These are phyloP conservation scores for Lycium barbarum DNA, from an alignment of 257 asterid species.

Conservation along the genomic window DNA sequence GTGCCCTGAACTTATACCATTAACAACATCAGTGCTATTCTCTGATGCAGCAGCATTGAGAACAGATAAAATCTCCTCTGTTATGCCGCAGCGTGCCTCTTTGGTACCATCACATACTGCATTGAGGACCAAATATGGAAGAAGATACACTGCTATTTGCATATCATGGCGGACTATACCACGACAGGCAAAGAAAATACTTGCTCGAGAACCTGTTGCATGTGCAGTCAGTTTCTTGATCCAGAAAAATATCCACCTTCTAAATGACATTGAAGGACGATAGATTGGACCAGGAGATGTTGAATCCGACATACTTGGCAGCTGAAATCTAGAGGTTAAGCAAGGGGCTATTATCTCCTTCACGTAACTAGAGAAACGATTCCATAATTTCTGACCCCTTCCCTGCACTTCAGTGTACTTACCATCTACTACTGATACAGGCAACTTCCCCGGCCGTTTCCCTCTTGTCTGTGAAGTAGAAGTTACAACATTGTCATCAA, in stretches of 20 bases:
- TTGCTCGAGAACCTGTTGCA: constrained; percentile 86
- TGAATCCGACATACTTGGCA: constrained; percentile 68
- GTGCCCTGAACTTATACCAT: constrained; percentile 73
- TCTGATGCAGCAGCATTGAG: constrained; percentile 82
- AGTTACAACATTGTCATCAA: constrained; percentile 60
- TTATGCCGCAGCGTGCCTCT: constrained; percentile 88
- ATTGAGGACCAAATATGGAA: constrained; percentile 90
- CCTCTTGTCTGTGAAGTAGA: constrained; percentile 48
- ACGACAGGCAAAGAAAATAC: constrained; percentile 92
- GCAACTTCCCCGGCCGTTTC: constrained; percentile 46
- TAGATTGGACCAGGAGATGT: constrained; percentile 85
- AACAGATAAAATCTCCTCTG: constrained; percentile 86
- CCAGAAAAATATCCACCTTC: constrained; percentile 89
- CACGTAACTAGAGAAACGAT: constrained; percentile 87
- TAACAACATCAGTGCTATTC: constrained; percentile 50
- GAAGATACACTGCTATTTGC: constrained; percentile 95
- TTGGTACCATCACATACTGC: constrained; percentile 90
- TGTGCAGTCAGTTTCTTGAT: constrained; percentile 80
- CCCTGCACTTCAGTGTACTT: constrained; percentile 51
- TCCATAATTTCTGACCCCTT: constrained; percentile 94
- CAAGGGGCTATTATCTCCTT: constrained; percentile 99
- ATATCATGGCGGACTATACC: constrained; percentile 96
- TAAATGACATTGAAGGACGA: constrained; percentile 83
- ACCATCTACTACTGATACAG: constrained; percentile 48
- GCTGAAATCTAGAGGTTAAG: constrained; percentile 85